phyloP scores from a whole-genome alignment of 495 filamentous ascomycete species.

The Hypoxylon rickii region DNA sequence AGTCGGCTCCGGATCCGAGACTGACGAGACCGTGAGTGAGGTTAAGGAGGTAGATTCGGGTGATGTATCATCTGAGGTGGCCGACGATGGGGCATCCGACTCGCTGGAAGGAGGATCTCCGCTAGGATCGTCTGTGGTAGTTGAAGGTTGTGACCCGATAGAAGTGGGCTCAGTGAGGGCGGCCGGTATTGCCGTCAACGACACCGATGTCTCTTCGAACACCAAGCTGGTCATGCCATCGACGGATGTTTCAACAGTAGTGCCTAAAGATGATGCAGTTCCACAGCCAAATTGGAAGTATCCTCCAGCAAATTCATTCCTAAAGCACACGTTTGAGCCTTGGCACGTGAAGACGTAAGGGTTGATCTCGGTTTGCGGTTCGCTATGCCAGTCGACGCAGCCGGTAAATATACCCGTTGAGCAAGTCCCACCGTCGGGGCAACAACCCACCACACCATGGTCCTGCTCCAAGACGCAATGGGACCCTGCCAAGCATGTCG shows the following conservation, averaged over 20 bases:
- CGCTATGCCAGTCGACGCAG: conserved; percentile 53
- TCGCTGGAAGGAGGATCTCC: conserved; percentile 8
- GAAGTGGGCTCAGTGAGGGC: conserved; percentile 43
- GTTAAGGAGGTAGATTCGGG: conserved; percentile 22
- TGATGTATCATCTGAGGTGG: conserved; percentile 20
- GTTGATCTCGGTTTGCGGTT: conserved; percentile 52
- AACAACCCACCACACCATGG: conserved; percentile 53
- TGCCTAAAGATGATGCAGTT: conserved; percentile 47
- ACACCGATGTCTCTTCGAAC: conserved; percentile 36
- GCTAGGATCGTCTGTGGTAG: conserved; percentile 8
- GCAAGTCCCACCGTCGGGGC: conserved; percentile 51
- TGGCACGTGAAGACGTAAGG: conserved; percentile 54
- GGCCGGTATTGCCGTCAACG: conserved; percentile 39
- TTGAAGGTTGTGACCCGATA: conserved; percentile 21
- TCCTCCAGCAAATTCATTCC: conserved; percentile 53
- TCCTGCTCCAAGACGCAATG: conserved; percentile 54
- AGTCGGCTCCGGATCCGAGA: neutral
- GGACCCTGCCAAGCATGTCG: conserved; percentile 54
- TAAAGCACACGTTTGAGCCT: conserved; percentile 48
- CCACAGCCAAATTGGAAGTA: conserved; percentile 55
- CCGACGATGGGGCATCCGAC: conserved; percentile 11
- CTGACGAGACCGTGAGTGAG: conserved; percentile 13
- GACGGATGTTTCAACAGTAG: conserved; percentile 47
- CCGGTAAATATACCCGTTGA: conserved; percentile 54
- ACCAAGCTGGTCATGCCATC: conserved; percentile 42